A percentile compares a stretch with the other conserved stretches of the same genome.
Evolutionary conservation across 768 basidiomycete species (phyloP).

Genomic region (Xanthoconium stramineum): DNA sequence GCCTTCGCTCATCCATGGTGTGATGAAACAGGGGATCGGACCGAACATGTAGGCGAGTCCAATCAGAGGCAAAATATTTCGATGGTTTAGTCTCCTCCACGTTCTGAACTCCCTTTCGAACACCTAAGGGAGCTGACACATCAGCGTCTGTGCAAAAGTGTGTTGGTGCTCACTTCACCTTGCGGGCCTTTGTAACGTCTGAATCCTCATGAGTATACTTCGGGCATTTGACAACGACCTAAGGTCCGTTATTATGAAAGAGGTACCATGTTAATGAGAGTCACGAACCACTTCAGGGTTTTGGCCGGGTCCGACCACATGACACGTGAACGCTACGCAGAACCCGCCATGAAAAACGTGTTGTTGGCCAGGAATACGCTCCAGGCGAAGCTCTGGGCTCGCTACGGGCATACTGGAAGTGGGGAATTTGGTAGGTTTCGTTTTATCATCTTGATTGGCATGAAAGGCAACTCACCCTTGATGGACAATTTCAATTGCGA

Average conservation of each 20-base stretch:
- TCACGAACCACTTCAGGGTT: constrained; percentile 12
- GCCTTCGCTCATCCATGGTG: constrained; percentile 15
- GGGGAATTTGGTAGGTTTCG: not conserved
- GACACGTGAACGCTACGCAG: constrained; percentile 1
- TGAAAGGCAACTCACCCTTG: not conserved
- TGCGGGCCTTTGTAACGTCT: not conserved
- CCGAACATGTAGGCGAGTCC: constrained; percentile 10
- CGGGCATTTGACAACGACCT: constrained; percentile 13
- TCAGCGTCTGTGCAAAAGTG: not conserved
- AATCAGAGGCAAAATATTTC: constrained; percentile 11
- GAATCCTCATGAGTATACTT: not conserved
- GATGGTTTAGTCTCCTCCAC: constrained; percentile 5
- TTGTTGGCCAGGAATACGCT: constrained; percentile 8
- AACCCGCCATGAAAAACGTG: constrained; percentile 12
- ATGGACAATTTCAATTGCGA: not conserved
- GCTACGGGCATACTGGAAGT: not conserved
- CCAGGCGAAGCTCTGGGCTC: not conserved
- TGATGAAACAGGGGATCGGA: constrained; percentile 10
- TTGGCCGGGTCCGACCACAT: not conserved
- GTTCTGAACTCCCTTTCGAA: constrained; percentile 8
- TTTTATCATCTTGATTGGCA: not conserved
- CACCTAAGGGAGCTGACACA: not conserved
- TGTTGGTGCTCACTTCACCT: constrained; percentile 2
- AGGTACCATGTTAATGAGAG: not conserved
- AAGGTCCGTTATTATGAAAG: not conserved